Evolutionary conservation across 805 yeast species (phyloP).

Genomic region (Danielia reshetovae): DNA sequence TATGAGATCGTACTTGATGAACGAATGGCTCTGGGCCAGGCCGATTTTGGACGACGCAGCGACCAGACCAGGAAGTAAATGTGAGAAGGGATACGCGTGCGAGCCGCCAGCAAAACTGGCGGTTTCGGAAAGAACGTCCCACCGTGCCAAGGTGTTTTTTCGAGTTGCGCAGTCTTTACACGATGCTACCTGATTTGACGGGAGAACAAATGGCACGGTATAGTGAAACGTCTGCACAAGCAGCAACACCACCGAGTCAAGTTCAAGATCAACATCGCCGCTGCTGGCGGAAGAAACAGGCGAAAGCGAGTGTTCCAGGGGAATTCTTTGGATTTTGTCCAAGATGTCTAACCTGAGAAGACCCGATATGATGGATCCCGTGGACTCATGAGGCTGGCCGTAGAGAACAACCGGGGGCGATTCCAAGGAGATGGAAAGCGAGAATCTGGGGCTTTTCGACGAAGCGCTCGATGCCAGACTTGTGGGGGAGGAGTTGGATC

Average conservation of each 20-base stretch:
- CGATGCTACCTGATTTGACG: constrained; percentile 40
- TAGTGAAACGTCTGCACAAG: constrained; percentile 69
- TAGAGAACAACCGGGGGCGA: constrained; percentile 88
- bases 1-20: constrained; percentile 70
- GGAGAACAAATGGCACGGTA: constrained; percentile 63
- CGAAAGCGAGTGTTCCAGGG: too few species aligned
- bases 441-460: constrained; percentile 26
- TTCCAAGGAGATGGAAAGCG: constrained; percentile 64
- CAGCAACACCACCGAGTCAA: constrained; percentile 58
- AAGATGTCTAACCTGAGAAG: constrained; percentile 48
- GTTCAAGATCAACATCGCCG: constrained; percentile 42
- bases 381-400: constrained; percentile 71
- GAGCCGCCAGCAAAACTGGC: constrained; percentile 59
- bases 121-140: constrained; percentile 74
- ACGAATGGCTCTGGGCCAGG: constrained; percentile 39
- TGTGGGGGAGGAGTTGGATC: constrained; percentile 2
- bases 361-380: constrained; percentile 87
- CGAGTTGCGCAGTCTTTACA: constrained; percentile 60
- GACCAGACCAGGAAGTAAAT: constrained; percentile 78
- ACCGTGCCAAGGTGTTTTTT: constrained; percentile 65
- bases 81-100: constrained; percentile 91
- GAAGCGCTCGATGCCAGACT: constrained; percentile 3
- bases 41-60: constrained; percentile 80
- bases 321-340: too few species aligned
- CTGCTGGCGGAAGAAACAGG: not conserved